A percentile compares a stretch with the other conserved stretches of the same genome.
Conservation (phyloP, 257 asterid species). For the Gentiana macrophylla region DNA sequence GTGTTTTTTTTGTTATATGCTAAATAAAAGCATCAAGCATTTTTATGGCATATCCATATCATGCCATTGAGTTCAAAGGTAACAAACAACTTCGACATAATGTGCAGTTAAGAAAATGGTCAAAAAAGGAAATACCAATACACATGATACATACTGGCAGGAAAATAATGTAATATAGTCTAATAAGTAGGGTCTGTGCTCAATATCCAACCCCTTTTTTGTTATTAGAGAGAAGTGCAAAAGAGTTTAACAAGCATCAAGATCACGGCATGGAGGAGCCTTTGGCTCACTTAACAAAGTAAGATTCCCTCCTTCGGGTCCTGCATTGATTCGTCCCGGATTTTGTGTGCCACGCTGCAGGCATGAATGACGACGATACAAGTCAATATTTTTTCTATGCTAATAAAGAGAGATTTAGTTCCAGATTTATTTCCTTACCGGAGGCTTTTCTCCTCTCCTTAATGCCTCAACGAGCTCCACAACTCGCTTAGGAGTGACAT, state of each 20-base stretch:
- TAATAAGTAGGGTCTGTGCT: conserved; percentile 11
- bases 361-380: conserved; percentile 2
- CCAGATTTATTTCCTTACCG: conserved; percentile 32
- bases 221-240: conserved; percentile 30
- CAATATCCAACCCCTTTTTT: conserved; percentile 21
- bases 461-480: conserved; percentile 93
- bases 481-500: conserved; percentile 69
- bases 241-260: conserved; percentile 71
- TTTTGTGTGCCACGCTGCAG: conserved; percentile 91
- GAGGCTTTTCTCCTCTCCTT: conserved; percentile 88
- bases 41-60: background rate
- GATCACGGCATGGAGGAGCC: conserved; percentile 93
- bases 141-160: conserved; percentile 8
- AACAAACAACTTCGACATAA: background rate
- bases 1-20: too few relatives aligned
- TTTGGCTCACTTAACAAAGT: conserved; percentile 77
- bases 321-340: conserved; percentile 60
- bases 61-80: conserved; percentile 11
- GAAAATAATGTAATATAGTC: background rate
- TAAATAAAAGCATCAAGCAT: background rate
- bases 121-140: conserved; percentile 9
- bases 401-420: background rate
- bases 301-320: conserved; percentile 90
- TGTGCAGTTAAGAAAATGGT: conserved; percentile 5
- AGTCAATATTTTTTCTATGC: background rate